phyloP scores from a whole-genome alignment of 352 stramenopile species.

The Phytopythium litorale region DNA sequence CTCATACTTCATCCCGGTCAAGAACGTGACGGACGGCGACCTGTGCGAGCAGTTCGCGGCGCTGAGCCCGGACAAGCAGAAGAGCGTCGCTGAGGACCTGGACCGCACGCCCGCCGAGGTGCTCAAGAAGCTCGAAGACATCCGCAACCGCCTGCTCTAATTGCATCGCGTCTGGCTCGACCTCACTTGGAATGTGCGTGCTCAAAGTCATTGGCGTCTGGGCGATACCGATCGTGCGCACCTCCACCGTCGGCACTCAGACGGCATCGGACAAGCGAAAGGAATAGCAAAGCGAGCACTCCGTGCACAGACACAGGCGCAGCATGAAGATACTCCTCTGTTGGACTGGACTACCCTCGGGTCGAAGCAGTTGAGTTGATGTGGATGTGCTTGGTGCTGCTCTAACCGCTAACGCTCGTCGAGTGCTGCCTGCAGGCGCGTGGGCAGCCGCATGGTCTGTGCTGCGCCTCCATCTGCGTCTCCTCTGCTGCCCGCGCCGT shows the following conservation, averaged over 20 bases:
- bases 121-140: conserved; percentile 99
- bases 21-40: conserved; percentile 98
- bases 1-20: conserved; percentile 97
- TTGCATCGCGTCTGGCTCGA: background rate
- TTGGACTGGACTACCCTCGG: background rate
- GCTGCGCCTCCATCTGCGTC: background rate
- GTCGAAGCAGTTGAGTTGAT: background rate
- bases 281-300: background rate
- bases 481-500: background rate
- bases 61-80: conserved; percentile 92
- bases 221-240: background rate
- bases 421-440: conserved; percentile 8
- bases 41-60: conserved; percentile 95
- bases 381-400: background rate
- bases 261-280: background rate
- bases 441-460: conserved; percentile 44
- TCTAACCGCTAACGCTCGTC: background rate
- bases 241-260: background rate
- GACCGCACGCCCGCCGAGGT: conserved; percentile 96
- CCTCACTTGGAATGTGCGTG: background rate
- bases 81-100: conserved; percentile 95
- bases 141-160: conserved; percentile 96
- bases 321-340: background rate
- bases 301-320: background rate
- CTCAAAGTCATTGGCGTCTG: background rate